Evolutionary conservation across 805 yeast genomes (phyloP).

Genomic region (Cyberlindnera xylosilytica): DNA sequence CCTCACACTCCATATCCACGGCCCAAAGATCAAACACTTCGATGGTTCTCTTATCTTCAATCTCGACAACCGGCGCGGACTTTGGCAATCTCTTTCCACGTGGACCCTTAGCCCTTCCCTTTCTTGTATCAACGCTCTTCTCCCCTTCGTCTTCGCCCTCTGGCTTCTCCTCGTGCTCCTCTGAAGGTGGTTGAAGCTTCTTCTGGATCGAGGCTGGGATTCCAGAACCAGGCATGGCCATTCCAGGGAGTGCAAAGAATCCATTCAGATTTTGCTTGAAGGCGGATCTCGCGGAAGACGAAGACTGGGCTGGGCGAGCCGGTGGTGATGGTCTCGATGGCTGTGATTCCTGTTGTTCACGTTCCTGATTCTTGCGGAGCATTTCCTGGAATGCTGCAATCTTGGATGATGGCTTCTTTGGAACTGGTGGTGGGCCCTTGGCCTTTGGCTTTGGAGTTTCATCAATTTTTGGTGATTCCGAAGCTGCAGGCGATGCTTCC

Average conservation of each 20-base stretch:
- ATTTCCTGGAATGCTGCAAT: constrained; percentile 81
- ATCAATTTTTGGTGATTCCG: neutral
- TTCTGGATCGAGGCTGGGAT: constrained; percentile 20
- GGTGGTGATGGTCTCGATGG: constrained; percentile 32
- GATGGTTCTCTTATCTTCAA: constrained; percentile 25
- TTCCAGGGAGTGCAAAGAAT: constrained; percentile 55
- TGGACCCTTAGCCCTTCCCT: constrained; percentile 68
- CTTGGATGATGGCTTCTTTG: constrained; percentile 73
- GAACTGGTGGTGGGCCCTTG: constrained; percentile 60
- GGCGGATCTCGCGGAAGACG: constrained; percentile 20
- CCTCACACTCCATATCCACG: constrained; percentile 8
- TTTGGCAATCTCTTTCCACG: constrained; percentile 68
- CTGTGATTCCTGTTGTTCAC: constrained; percentile 51
- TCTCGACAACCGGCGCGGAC: constrained; percentile 31
- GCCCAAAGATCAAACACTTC: constrained; percentile 22
- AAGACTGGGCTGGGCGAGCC: too few species aligned
- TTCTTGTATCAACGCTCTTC: constrained; percentile 35
- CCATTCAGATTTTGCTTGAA: constrained; percentile 62
- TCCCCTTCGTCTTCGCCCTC: constrained; percentile 1
- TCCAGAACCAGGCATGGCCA: constrained; percentile 33
- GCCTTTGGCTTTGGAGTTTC: constrained; percentile 14
- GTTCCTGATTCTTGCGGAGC: constrained; percentile 59
- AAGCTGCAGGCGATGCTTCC: neutral
- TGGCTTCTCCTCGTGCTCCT: constrained; percentile 3
- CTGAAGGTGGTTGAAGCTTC: constrained; percentile 7